Evolutionary conservation across 176 grass and related monocot species (phyloP).

Genomic region (Avena insularis): DNA sequence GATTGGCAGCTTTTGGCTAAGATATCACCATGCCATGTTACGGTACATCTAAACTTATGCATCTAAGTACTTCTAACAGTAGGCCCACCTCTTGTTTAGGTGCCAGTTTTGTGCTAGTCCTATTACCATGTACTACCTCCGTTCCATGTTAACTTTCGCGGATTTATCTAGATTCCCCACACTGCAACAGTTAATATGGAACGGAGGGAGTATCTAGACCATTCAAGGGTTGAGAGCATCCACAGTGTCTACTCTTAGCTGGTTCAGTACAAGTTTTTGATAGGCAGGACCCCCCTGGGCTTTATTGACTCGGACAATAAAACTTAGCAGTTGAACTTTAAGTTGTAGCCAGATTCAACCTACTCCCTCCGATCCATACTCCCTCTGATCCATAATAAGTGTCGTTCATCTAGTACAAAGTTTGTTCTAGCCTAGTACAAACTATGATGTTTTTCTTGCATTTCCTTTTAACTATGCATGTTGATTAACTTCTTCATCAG

Average conservation of each 20-base stretch:
- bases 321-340: not conserved
- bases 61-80: not conserved
- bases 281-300: not conserved
- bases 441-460: too few species aligned
- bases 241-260: not conserved
- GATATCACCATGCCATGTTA: conserved; percentile 95
- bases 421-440: too few species aligned
- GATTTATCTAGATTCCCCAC: too few species aligned
- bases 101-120: conserved; percentile 6
- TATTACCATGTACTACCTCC: not conserved
- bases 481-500: too few species aligned
- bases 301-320: not conserved
- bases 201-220: too few species aligned
- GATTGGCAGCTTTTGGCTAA: conserved; percentile 88
- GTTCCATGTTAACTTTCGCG: too few species aligned
- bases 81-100: conserved; percentile 5
- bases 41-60: conserved; percentile 60
- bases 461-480: too few species aligned
- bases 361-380: too few species aligned
- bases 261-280: not conserved
- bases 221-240: not conserved
- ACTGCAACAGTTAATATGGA: too few species aligned
- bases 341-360: conserved; percentile 15
- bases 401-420: too few species aligned
- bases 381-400: too few species aligned